These are phyloP conservation scores for Brasilioporus rufonigricans DNA, from an alignment of 768 basidiomycete genomes.

Conservation along the genomic window DNA sequence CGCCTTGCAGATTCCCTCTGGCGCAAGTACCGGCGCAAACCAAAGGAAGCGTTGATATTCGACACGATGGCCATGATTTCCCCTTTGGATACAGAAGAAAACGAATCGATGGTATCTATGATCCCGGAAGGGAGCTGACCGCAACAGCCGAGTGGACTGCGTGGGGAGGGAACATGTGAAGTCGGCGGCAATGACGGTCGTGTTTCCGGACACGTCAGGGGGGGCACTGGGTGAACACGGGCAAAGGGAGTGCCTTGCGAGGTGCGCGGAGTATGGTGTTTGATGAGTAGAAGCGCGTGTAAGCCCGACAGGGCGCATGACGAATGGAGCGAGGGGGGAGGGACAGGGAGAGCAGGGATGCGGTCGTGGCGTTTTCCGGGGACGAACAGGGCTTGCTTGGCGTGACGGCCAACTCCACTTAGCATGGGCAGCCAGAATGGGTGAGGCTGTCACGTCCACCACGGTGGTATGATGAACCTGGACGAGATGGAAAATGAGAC, in stretches of 20 bases:
- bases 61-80: constrained; percentile 9
- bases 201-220: not conserved
- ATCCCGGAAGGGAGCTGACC: constrained; percentile 25
- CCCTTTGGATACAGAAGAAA: constrained; percentile 17
- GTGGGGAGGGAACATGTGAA: not conserved
- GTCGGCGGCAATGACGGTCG: not conserved
- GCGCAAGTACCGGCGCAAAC: constrained; percentile 27
- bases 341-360: not conserved
- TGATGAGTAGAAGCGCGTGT: constrained; percentile 18
- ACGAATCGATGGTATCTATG: constrained; percentile 25
- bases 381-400: constrained; percentile 39
- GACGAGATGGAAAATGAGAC: not conserved
- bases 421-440: constrained; percentile 68
- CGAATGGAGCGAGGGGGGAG: constrained; percentile 6
- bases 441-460: constrained; percentile 35
- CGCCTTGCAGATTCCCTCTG: constrained; percentile 32
- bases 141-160: not conserved
- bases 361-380: constrained; percentile 16
- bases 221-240: constrained; percentile 1
- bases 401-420: constrained; percentile 55
- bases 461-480: constrained; percentile 32
- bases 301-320: constrained; percentile 23
- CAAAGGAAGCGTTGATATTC: constrained; percentile 22
- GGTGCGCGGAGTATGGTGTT: constrained; percentile 1
- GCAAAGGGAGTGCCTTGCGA: constrained; percentile 1